phyloP scores from a whole-genome alignment of 352 stramenopile genomes.

The Phytophthora sp. region DNA sequence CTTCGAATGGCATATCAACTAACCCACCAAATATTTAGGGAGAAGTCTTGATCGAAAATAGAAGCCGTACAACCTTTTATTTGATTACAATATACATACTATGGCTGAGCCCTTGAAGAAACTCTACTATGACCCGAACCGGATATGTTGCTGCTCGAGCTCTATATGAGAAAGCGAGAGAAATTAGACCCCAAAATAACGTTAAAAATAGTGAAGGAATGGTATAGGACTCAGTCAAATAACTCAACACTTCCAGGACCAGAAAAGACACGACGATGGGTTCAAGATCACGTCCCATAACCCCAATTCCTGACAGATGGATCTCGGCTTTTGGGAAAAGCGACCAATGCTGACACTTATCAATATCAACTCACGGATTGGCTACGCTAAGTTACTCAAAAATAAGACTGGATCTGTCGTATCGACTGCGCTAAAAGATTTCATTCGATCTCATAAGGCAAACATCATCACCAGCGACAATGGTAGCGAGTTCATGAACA shows the following conservation, averaged over 20 bases:
- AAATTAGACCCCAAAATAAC: not conserved
- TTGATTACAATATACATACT: too few species aligned
- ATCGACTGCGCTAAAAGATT: not conserved
- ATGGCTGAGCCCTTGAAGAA: not conserved
- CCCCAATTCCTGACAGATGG: not conserved
- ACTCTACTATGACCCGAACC: not conserved
- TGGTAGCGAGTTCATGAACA: not conserved
- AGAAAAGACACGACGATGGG: not conserved
- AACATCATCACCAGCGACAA: not conserved
- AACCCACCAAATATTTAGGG: too few species aligned
- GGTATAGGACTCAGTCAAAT: not conserved
- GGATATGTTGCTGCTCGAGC: not conserved
- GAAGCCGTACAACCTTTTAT: too few species aligned
- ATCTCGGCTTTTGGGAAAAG: not conserved
- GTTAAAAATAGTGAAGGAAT: not conserved
- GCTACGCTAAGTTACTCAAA: not conserved
- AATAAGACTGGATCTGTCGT: not conserved
- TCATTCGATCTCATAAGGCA: not conserved
- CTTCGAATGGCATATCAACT: too few species aligned
- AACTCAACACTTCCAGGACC: too few species aligned
- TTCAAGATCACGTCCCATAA: not conserved
- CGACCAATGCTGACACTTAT: too few species aligned
- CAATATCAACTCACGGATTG: not conserved
- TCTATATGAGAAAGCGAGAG: not conserved
- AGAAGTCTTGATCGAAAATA: too few species aligned